Conservation (phyloP, 495 filamentous ascomycete species). For the Mytilinidion resinicola region DNA sequence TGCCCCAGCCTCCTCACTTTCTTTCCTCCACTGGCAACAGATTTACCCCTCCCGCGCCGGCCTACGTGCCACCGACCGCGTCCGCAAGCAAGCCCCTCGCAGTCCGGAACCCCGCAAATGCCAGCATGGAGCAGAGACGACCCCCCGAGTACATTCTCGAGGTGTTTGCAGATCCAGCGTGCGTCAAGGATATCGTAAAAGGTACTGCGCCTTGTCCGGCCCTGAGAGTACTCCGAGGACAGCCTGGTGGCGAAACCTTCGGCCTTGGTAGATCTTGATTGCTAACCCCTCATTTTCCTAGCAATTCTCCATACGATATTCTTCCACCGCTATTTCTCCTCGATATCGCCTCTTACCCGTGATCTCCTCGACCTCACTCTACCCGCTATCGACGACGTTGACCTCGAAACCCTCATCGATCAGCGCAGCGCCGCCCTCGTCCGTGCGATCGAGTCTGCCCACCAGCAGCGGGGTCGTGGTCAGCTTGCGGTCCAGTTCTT, state of each 20-base stretch:
- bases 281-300: slow-evolving; percentile 33
- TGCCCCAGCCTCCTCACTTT: no score
- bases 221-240: neutral
- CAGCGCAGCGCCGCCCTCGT: slow-evolving; percentile 71
- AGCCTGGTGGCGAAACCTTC: no score
- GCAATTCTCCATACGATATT: slow-evolving; percentile 95
- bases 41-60: no score
- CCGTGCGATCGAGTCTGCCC: slow-evolving; percentile 44
- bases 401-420: slow-evolving; percentile 90
- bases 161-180: slow-evolving; percentile 40
- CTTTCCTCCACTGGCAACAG: no score
- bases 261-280: no score
- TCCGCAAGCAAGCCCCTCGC: no score
- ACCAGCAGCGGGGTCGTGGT: slow-evolving; percentile 51
- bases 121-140: slow-evolving; percentile 36
- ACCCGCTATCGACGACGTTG: slow-evolving; percentile 78
- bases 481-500: slow-evolving; percentile 88
- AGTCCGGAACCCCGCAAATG: slow-evolving; percentile 13
- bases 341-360: slow-evolving; percentile 72
- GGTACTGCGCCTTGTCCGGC: slow-evolving; percentile 45
- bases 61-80: no score
- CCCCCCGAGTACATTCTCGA: slow-evolving; percentile 40
- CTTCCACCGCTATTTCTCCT: slow-evolving; percentile 96
- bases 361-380: slow-evolving; percentile 91
- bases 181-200: slow-evolving; percentile 83